Conservation (phyloP, 1,284 basidiomycete species). For the Cryptococcus wingfieldii region DNA sequence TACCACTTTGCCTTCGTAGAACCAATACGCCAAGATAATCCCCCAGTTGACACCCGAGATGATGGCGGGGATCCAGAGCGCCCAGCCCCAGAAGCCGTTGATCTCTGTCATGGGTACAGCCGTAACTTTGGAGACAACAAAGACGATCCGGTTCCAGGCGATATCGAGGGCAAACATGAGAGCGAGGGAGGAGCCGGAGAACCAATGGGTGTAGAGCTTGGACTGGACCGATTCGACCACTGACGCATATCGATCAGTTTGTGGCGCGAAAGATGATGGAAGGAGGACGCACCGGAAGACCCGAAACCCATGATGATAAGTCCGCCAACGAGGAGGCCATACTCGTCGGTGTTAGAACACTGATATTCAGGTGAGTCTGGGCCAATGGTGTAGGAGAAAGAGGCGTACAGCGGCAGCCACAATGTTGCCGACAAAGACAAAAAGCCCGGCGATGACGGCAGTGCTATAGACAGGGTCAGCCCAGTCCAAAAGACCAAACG, state of each 20-base stretch:
- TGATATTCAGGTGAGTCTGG: conserved; percentile 4
- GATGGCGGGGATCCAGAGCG: conserved; percentile 47
- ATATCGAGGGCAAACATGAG: conserved; percentile 36
- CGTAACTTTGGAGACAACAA: conserved; percentile 32
- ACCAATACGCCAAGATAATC: conserved; percentile 39
- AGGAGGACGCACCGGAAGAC: conserved; percentile 16
- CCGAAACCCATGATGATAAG: conserved; percentile 39
- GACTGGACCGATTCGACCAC: conserved; percentile 36
- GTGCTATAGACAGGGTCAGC: conserved; percentile 9
- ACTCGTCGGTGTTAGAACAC: conserved; percentile 26
- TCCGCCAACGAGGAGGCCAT: conserved; percentile 30
- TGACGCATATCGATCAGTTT: background rate
- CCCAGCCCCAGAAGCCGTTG: conserved; percentile 47
- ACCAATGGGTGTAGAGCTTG: conserved; percentile 45
- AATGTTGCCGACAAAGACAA: conserved; percentile 42
- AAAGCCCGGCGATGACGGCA: conserved; percentile 33
- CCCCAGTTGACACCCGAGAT: conserved; percentile 29
- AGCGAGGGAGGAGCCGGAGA: conserved; percentile 29
- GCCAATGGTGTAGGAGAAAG: background rate
- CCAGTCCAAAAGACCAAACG: too few relatives aligned
- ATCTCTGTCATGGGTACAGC: conserved; percentile 46
- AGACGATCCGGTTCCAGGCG: conserved; percentile 33
- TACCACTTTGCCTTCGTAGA: conserved; percentile 37
- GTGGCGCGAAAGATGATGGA: background rate
- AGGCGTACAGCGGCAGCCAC: conserved; percentile 29